phyloP scores from a whole-genome alignment of 139 green algal genomes.

The Tetraselmis striata region DNA sequence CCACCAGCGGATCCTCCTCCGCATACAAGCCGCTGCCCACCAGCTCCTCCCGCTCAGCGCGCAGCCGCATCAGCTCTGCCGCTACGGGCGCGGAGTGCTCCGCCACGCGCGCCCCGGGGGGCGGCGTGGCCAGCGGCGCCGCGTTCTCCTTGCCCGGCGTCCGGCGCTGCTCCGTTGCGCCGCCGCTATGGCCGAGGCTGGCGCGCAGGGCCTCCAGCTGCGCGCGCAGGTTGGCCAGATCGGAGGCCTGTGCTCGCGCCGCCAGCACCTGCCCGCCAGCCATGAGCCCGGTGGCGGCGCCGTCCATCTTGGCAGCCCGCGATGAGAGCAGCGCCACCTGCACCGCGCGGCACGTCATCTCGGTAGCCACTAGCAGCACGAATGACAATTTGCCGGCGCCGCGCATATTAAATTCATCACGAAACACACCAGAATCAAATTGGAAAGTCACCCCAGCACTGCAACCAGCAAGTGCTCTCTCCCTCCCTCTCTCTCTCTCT shows the following conservation, averaged over 20 bases:
- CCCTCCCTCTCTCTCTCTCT: too few relatives aligned
- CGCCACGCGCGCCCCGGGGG: neutral
- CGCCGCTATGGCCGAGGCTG: neutral
- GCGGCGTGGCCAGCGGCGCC: neutral
- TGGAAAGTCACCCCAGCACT: too few relatives aligned
- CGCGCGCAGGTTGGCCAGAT: constrained; percentile 21
- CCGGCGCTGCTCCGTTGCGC: neutral
- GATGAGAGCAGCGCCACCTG: neutral
- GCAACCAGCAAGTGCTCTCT: too few relatives aligned
- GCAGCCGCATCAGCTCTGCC: constrained; percentile 41
- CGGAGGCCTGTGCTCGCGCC: constrained; percentile 9
- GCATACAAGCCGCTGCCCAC: constrained; percentile 30
- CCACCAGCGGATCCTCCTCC: constrained; percentile 16
- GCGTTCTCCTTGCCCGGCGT: neutral
- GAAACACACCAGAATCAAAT: too few relatives aligned
- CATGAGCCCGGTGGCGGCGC: neutral
- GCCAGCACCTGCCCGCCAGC: neutral
- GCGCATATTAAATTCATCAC: too few relatives aligned
- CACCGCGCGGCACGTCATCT: too few relatives aligned
- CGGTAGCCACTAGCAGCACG: too few relatives aligned
- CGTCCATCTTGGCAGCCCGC: neutral
- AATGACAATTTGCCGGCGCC: too few relatives aligned
- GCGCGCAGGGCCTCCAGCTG: constrained; percentile 26
- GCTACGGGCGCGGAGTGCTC: neutral
- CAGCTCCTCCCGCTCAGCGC: constrained; percentile 42